A percentile compares a stretch with the other conserved stretches of the same genome.
These are phyloP conservation scores for Candida cerambycidarum DNA, from an alignment of 805 yeast genomes.

Conservation along the genomic window DNA sequence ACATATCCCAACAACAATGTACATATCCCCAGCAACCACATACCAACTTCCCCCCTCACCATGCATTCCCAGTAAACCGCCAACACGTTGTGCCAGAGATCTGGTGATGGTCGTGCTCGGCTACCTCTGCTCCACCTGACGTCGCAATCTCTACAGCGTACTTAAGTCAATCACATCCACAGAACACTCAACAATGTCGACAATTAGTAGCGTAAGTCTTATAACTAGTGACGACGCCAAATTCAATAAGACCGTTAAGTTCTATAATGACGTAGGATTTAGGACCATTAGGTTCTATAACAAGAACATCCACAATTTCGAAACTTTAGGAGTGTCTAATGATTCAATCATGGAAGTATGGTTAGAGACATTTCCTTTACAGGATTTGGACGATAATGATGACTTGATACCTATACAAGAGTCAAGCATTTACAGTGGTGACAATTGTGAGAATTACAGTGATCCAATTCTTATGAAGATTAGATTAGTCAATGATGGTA, in stretches of 20 bases:
- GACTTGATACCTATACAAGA: slow-evolving; percentile 43
- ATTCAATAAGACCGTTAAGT: slow-evolving; percentile 50
- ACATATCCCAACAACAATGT: too few relatives aligned
- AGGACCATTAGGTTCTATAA: slow-evolving; percentile 57
- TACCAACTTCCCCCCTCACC: too few relatives aligned
- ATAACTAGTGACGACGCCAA: slow-evolving; percentile 50
- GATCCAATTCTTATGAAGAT: slow-evolving; percentile 35
- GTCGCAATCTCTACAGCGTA: too few relatives aligned
- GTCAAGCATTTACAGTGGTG: slow-evolving; percentile 37
- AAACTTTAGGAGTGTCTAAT: slow-evolving; percentile 52
- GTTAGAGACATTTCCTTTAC: slow-evolving; percentile 67
- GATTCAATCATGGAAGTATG: slow-evolving; percentile 71
- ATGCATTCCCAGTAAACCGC: too few relatives aligned
- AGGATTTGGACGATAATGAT: slow-evolving; percentile 33
- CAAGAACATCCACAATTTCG: slow-evolving; percentile 26
- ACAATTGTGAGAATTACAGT: slow-evolving; percentile 26
- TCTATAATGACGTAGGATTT: slow-evolving; percentile 64
- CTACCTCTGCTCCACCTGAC: too few relatives aligned
- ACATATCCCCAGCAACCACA: too few relatives aligned
- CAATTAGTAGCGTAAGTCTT: slow-evolving; percentile 55
- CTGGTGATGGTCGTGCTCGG: too few relatives aligned
- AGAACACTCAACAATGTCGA: too few relatives aligned
- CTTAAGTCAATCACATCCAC: too few relatives aligned
- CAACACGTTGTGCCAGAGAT: too few relatives aligned
- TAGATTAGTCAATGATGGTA: slow-evolving; percentile 23